These are phyloP conservation scores for Pseudoscleropodium purum DNA, from an alignment of 225 moss, liverwort and hornwort species.

Conservation along the genomic window DNA sequence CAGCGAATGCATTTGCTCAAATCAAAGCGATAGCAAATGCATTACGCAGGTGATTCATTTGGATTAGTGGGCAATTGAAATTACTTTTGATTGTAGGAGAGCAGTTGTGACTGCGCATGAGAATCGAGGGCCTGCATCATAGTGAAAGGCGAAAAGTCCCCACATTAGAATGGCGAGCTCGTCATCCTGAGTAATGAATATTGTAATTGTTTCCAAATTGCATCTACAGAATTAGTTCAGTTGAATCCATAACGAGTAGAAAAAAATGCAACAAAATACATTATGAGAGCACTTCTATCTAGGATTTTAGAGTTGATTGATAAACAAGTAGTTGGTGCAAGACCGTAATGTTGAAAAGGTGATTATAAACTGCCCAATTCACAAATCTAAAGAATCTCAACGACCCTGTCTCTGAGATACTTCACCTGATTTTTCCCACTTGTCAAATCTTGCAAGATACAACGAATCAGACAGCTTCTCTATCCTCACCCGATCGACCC, in stretches of 20 bases:
- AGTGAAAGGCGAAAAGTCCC: not conserved
- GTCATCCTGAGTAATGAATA: not conserved
- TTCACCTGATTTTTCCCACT: conserved; percentile 70
- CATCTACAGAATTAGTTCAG: not conserved
- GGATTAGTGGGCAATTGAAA: not conserved
- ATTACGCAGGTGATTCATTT: not conserved
- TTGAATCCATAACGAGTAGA: not conserved
- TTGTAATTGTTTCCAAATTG: not conserved
- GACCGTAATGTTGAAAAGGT: no score
- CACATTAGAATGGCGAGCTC: not conserved
- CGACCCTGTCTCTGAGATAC: not conserved
- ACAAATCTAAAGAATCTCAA: not conserved
- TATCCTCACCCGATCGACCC: conserved; percentile 72
- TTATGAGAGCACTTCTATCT: not conserved
- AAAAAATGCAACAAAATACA: not conserved
- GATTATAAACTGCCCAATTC: not conserved
- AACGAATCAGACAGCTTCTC: conserved; percentile 37
- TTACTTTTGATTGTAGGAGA: conserved; percentile 38
- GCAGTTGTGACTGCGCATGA: conserved; percentile 34
- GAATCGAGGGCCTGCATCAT: conserved; percentile 3
- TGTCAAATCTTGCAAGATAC: conserved; percentile 72
- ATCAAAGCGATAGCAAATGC: not conserved
- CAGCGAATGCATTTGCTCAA: not conserved
- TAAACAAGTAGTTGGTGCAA: not conserved
- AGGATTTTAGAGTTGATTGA: not conserved